Evolutionary conservation across 805 yeast genomes (phyloP), one percentile per base, ranked within the genome.

Genomic region (Nakazawaea wyomingensis): DNA sequence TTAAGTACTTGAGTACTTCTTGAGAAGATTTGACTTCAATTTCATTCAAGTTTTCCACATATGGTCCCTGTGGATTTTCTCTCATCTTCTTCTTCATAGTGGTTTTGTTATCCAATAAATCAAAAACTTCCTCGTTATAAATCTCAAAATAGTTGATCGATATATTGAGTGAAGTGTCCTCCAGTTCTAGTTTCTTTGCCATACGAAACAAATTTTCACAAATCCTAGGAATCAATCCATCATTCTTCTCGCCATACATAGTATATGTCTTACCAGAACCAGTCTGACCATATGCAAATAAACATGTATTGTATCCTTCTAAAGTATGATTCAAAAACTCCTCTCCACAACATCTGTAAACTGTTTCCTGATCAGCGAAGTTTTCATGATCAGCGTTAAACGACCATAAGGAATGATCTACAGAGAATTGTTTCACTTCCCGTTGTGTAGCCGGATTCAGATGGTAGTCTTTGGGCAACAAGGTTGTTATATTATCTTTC

Each of bases 221-320:
- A 11, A 82, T 65, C 41, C 69, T 47, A 0, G 93, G 90, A 32
- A 85, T 80, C 56, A 85, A 65, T 0, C 95, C 95, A 11, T 74
- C 75, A 2, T 71, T 64, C 3, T 54, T 56, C 1, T 62, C 52
- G 0, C 86, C 85, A 63, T 86, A 75, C 93, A 86, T 85, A 1
- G 95, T 87, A 60, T 76, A 81, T 0, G 95, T 80, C 54, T 86
- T 86, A 1, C 96, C 96, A 0, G 93, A 74, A 1, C 85, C 90
- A 0, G 95, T 87, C 57, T 87, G 95, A 4, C 96, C 96, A 62
- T 89, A 89, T 62, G 68, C 49, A 26, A 54, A 42, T 5, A 61
- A 56, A 2, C 68, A 57, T 4, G 60, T 59, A 14, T 65, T 63
- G n/a, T 61, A 60, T 2, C 95, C 95, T 49, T 74, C 75, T 40